phyloP scores from a whole-genome alignment of 1,284 basidiomycete genomes.

The Tilletia horrida region DNA sequence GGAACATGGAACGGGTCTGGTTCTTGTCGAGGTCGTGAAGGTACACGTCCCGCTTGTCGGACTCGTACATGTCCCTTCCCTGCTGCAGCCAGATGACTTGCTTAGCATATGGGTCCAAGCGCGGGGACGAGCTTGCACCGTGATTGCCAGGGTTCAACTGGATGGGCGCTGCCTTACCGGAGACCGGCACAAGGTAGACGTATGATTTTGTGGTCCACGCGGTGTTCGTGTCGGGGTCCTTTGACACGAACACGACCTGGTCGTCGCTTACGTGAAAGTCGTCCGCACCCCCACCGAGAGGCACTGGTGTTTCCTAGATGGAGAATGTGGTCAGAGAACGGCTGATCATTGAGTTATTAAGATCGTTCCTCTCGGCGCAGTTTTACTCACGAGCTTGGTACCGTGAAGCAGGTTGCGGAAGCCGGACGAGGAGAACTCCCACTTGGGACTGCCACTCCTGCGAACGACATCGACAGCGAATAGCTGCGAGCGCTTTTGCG shows the following conservation, averaged over 20 bases:
- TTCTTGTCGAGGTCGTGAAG: conserved; percentile 5
- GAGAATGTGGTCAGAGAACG: too few relatives aligned
- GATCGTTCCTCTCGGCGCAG: too few relatives aligned
- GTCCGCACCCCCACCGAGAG: conserved; percentile 32
- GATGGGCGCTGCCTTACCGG: conserved; percentile 19
- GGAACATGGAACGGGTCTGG: conserved; percentile 18
- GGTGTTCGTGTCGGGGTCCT: conserved; percentile 30
- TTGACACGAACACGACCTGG: conserved; percentile 35
- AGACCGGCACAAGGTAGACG: conserved; percentile 28
- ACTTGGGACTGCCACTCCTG: conserved; percentile 11
- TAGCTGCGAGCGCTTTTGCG: conserved; percentile 31
- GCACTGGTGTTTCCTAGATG: conserved; percentile 30
- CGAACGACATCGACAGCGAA: conserved; percentile 29
- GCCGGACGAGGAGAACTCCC: conserved; percentile 18
- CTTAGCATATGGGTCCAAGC: conserved; percentile 30
- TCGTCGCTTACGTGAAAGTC: conserved; percentile 31
- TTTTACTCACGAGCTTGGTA: conserved; percentile 28
- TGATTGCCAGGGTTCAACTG: conserved; percentile 24
- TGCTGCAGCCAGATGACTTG: conserved; percentile 44
- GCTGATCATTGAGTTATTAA: too few relatives aligned
- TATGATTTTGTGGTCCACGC: conserved; percentile 43
- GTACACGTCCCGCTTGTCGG: conserved; percentile 33
- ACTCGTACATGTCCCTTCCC: conserved; percentile 41
- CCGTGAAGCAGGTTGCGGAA: conserved; percentile 28
- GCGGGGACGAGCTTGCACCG: conserved; percentile 32